A percentile compares a stretch with the other conserved stretches of the same genome.
phyloP scores from a whole-genome alignment of 1,139 yeast species.

The Magnusiomyces fungicola region DNA sequence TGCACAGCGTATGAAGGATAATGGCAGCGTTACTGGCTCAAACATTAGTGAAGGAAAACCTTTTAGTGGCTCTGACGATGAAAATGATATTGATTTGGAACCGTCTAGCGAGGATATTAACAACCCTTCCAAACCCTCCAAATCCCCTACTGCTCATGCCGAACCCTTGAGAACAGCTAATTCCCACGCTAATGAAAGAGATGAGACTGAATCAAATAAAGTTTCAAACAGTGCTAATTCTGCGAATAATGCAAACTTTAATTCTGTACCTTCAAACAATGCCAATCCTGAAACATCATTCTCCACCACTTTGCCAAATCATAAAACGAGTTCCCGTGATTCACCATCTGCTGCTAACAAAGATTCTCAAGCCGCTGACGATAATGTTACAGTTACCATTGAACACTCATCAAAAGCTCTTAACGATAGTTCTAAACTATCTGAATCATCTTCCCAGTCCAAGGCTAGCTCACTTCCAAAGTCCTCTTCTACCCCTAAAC shows the following conservation, averaged over 20 bases:
- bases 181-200: neutral
- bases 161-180: neutral
- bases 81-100: neutral
- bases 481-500: neutral
- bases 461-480: neutral
- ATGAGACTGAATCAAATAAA: neutral
- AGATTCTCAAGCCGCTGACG: neutral
- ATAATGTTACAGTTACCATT: neutral
- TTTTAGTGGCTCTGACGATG: neutral
- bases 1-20: constrained; percentile 21
- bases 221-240: neutral
- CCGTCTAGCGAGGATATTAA: neutral
- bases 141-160: neutral
- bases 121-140: neutral
- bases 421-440: neutral
- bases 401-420: neutral
- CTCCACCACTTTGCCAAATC: no score
- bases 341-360: neutral
- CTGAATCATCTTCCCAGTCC: neutral
- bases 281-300: neutral
- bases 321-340: neutral
- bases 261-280: neutral
- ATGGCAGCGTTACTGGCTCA: neutral
- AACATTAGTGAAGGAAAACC: neutral
- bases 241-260: neutral